Percentiles rank a stretch among this genome's conserved stretches.
phyloP scores from a whole-genome alignment of 2,329 filamentous ascomycete genomes.

The Alternaria arbusti region DNA sequence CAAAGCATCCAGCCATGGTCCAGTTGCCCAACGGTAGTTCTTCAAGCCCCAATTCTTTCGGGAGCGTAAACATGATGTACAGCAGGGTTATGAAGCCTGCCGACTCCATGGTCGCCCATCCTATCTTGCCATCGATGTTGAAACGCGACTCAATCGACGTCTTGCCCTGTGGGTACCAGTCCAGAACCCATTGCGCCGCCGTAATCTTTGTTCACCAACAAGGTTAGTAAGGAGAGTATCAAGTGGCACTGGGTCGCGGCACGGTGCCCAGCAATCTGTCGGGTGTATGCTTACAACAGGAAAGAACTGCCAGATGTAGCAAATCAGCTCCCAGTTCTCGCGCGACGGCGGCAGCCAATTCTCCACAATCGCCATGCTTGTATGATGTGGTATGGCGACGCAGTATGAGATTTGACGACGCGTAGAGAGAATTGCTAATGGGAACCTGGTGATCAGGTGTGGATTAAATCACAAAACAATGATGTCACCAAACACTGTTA shows the following conservation, averaged over 20 bases:
- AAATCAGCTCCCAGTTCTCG: conserved; percentile 57
- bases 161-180: conserved; percentile 92
- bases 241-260: not conserved
- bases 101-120: conserved; percentile 88
- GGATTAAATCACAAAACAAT: not conserved
- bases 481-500: conserved; percentile 22
- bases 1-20: conserved; percentile 72
- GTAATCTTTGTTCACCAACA: conserved; percentile 63
- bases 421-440: not conserved
- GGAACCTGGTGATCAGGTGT: not conserved
- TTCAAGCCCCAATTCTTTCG: conserved; percentile 62
- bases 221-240: not conserved
- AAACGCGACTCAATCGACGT: conserved; percentile 76
- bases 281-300: conserved; percentile 51
- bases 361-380: conserved; percentile 51
- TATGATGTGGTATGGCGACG: not conserved
- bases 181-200: conserved; percentile 72
- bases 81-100: conserved; percentile 78
- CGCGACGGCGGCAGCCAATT: conserved; percentile 57
- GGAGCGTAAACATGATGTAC: conserved; percentile 77
- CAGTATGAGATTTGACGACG: not conserved
- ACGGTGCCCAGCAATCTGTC: not conserved
- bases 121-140: conserved; percentile 88
- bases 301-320: conserved; percentile 57
- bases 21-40: conserved; percentile 77